phyloP scores from a whole-genome alignment of 2,329 filamentous ascomycete species.

The Zymoseptoria passerinii region DNA sequence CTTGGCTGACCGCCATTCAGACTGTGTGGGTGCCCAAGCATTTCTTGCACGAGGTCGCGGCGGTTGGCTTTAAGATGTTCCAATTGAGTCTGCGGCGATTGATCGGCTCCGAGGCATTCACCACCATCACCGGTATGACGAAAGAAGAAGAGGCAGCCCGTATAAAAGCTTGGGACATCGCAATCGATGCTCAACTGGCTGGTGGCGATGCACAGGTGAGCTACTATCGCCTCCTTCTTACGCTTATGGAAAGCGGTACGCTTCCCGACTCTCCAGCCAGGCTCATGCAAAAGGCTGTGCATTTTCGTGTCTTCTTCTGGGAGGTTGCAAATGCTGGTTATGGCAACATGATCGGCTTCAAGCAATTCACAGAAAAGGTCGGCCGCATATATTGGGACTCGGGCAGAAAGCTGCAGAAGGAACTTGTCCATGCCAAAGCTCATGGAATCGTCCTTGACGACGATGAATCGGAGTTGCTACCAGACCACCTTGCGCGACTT shows the following conservation, averaged over 20 bases:
- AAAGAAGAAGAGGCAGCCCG: conserved; percentile 79
- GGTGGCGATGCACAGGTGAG: conserved; percentile 86
- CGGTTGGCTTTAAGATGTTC: conserved; percentile 67
- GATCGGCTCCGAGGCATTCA: conserved; percentile 69
- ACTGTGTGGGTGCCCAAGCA: conserved; percentile 86
- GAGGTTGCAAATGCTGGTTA: conserved; percentile 60
- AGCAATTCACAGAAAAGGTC: conserved; percentile 62
- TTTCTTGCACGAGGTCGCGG: conserved; percentile 76
- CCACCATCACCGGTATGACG: conserved; percentile 68
- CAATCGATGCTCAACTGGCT: conserved; percentile 83
- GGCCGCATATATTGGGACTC: conserved; percentile 74
- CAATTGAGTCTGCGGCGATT: conserved; percentile 74
- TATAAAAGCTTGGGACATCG: conserved; percentile 87
- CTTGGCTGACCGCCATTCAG: conserved; percentile 89
- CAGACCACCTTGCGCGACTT: conserved; percentile 66
- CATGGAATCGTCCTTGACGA: conserved; percentile 26
- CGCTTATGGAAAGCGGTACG: conserved; percentile 78
- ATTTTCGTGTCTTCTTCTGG: conserved; percentile 84
- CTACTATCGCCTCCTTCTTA: conserved; percentile 75
- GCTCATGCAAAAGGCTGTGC: conserved; percentile 85
- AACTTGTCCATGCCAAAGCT: conserved; percentile 21
- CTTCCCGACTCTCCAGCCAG: conserved; percentile 73
- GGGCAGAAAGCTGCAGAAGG: conserved; percentile 56
- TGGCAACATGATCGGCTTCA: conserved; percentile 55
- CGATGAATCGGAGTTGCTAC: conserved; percentile 57